A percentile compares a stretch with the other conserved stretches of the same genome.
These are phyloP conservation scores for Shiraia sp. DNA, from an alignment of 2,329 filamentous ascomycete genomes.

Conservation along the genomic window DNA sequence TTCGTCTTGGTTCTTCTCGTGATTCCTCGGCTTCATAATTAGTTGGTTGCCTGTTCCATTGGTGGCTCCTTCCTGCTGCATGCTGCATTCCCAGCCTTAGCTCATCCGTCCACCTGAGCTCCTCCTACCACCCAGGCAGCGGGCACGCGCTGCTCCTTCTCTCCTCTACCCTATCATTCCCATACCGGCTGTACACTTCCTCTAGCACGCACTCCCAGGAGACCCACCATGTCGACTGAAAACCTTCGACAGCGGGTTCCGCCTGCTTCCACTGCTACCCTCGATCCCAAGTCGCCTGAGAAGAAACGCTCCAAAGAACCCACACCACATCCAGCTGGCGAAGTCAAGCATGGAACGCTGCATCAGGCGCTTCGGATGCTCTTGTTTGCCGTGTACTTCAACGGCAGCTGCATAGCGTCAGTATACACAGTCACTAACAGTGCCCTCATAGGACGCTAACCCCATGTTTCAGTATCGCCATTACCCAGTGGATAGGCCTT, in stretches of 20 bases:
- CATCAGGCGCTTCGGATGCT: conserved; percentile 50
- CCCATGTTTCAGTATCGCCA: conserved; percentile 49
- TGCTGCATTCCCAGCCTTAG: conserved; percentile 9
- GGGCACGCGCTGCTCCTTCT: conserved; percentile 12
- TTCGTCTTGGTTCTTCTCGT: neutral
- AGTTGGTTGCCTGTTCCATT: conserved; percentile 7
- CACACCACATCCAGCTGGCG: conserved; percentile 39
- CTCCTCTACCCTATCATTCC: conserved; percentile 6
- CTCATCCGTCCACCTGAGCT: conserved; percentile 17
- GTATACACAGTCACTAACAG: conserved; percentile 19
- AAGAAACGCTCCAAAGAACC: conserved; percentile 11
- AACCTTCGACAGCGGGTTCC: conserved; percentile 39
- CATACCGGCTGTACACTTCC: conserved; percentile 2
- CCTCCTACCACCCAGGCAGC: conserved; percentile 2
- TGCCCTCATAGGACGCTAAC: conserved; percentile 27
- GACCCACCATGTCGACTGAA: conserved; percentile 30
- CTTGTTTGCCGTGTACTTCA: conserved; percentile 52
- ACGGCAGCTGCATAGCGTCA: conserved; percentile 47
- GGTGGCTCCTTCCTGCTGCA: conserved; percentile 8
- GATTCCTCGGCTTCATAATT: conserved; percentile 4
- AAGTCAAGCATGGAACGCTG: conserved; percentile 48
- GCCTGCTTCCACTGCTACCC: conserved; percentile 25
- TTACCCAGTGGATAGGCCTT: conserved; percentile 72
- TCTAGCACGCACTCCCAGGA: conserved; percentile 6
- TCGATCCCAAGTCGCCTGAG: conserved; percentile 15